A percentile compares a stretch with the other conserved stretches of the same genome.
Evolutionary conservation across 2,329 filamentous ascomycete species (phyloP).

Genomic region (Purpureocillium lavendulum): DNA sequence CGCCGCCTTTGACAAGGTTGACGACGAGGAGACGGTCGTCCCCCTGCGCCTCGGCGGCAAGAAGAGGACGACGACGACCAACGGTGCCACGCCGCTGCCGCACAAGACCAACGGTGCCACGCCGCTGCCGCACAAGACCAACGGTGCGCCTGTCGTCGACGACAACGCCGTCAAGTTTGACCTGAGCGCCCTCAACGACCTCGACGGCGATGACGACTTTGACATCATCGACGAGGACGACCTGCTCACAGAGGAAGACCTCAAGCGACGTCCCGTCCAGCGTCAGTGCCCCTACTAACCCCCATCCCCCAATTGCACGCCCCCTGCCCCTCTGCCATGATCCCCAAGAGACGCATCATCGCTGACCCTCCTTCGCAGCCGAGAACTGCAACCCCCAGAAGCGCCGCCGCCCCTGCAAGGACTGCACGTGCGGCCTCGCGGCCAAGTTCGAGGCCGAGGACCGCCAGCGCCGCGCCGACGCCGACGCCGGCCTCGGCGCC

Average conservation of each 20-base stretch:
- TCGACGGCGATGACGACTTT: constrained; percentile 59
- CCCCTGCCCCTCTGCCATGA: no score
- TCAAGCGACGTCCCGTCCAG: constrained; percentile 66
- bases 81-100: constrained; percentile 10
- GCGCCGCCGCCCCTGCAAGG: constrained; percentile 89
- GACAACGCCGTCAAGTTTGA: constrained; percentile 45
- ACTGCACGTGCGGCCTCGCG: constrained; percentile 91
- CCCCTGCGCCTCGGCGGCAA: constrained; percentile 33
- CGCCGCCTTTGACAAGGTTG: constrained; percentile 67
- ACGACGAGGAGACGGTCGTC: constrained; percentile 49
- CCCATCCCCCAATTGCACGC: constrained; percentile 11
- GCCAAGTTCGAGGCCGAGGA: constrained; percentile 84
- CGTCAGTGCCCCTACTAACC: constrained; percentile 50
- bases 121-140: constrained; percentile 37
- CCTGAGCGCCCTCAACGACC: constrained; percentile 33
- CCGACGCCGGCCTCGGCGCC: constrained; percentile 55
- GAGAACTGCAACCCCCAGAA: constrained; percentile 86
- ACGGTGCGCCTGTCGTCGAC: constrained; percentile 23
- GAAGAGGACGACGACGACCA: constrained; percentile 23
- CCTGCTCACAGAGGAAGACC: constrained; percentile 77
- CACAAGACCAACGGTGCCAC: constrained; percentile 33
- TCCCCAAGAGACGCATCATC: not conserved
- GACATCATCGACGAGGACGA: constrained; percentile 89
- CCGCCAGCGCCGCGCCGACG: constrained; percentile 57
- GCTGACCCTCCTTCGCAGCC: constrained; percentile 35